Evolutionary conservation across 805 yeast species (phyloP).

Genomic region (Candida khao-thaluensis): DNA sequence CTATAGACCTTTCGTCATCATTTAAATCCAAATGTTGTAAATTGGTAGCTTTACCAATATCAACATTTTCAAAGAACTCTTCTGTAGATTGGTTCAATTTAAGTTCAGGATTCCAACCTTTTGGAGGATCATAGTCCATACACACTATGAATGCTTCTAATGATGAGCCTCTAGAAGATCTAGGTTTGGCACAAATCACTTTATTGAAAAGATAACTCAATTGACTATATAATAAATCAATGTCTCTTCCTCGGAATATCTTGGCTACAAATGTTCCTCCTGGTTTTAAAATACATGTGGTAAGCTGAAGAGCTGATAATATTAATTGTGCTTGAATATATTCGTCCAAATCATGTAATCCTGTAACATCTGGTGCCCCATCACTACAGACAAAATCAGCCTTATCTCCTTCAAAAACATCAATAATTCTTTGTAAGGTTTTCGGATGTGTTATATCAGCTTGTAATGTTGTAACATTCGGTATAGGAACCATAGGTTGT

Average conservation of each 20-base stretch:
- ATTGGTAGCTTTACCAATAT: conserved; percentile 54
- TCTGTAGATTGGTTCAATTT: conserved; percentile 64
- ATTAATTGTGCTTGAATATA: conserved; percentile 94
- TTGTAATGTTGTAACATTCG: conserved; percentile 83
- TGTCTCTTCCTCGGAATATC: conserved; percentile 93
- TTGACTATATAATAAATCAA: conserved; percentile 91
- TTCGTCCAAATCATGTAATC: conserved; percentile 93
- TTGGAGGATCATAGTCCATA: conserved; percentile 78
- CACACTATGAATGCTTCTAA: conserved; percentile 94
- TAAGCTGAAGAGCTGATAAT: conserved; percentile 84
- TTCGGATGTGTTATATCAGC: conserved; percentile 97
- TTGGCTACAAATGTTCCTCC: conserved; percentile 96
- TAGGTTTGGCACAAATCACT: conserved; percentile 93
- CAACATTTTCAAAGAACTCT: conserved; percentile 70
- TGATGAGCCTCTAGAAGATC: conserved; percentile 93
- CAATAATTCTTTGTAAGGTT: conserved; percentile 72
- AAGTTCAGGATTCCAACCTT: conserved; percentile 75
- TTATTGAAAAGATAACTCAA: conserved; percentile 79
- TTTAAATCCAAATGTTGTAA: conserved; percentile 49
- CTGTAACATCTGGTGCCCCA: conserved; percentile 99
- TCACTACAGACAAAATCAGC: conserved; percentile 97
- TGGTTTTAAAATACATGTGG: conserved; percentile 82
- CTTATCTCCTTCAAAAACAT: conserved; percentile 82
- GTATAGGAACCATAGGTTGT: conserved; percentile 97
- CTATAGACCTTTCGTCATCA: conserved; percentile 69